Evolutionary conservation across 2,329 filamentous ascomycete genomes (phyloP).

Genomic region (Colletotrichum sp.): DNA sequence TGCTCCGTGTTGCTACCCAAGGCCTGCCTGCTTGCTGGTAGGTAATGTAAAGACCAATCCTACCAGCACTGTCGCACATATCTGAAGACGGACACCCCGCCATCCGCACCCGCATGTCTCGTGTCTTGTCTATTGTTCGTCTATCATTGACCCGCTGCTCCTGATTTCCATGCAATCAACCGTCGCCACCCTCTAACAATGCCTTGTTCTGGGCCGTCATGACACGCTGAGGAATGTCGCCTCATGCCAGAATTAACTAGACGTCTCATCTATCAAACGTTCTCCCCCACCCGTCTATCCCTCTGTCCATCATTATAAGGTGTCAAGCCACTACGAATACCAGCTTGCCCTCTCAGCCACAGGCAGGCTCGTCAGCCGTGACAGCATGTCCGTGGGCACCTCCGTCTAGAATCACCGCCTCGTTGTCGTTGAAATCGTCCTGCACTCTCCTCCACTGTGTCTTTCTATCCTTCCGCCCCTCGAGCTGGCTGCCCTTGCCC

Average conservation of each 20-base stretch:
- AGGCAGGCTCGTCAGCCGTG: slow-evolving; percentile 43
- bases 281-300: neutral
- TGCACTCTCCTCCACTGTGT: slow-evolving; percentile 65
- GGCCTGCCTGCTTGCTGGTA: neutral
- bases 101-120: neutral
- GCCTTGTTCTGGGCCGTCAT: neutral
- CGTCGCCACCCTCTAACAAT: neutral
- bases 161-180: neutral
- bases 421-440: slow-evolving; percentile 64
- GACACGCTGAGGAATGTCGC: neutral
- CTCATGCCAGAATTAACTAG: neutral
- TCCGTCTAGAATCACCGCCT: slow-evolving; percentile 63
- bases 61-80: neutral
- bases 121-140: neutral
- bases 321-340: neutral
- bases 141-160: neutral
- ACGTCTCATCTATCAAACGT: neutral
- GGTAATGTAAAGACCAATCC: neutral
- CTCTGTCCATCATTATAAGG: neutral
- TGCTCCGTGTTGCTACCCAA: neutral
- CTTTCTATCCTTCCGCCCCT: slow-evolving; percentile 47
- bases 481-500: slow-evolving; percentile 51
- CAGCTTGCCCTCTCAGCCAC: slow-evolving; percentile 32
- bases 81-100: neutral
- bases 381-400: slow-evolving; percentile 49